A percentile compares a stretch with the other conserved stretches of the same genome.
phyloP scores from a whole-genome alignment of 2,329 filamentous ascomycete species.

The Trichophyton equinum region DNA sequence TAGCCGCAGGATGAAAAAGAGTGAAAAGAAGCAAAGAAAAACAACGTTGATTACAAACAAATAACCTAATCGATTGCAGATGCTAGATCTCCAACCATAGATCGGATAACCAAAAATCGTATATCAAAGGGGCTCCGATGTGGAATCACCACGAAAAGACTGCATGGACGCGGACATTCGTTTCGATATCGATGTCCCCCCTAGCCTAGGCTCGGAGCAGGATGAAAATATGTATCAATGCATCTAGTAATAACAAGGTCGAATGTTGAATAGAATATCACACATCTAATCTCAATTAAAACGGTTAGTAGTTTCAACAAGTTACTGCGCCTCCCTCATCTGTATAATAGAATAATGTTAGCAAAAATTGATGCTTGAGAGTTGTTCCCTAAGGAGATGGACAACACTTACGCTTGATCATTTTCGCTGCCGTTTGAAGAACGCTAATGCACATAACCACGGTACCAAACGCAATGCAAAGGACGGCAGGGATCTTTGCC shows the following conservation, averaged over 20 bases:
- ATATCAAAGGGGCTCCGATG: not conserved
- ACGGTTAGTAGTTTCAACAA: constrained; percentile 15
- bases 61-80: not conserved
- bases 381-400: not conserved
- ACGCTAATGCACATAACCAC: constrained; percentile 72
- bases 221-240: not conserved
- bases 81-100: not conserved
- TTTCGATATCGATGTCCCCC: not conserved
- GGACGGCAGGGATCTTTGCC: constrained; percentile 57
- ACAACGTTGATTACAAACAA: not conserved
- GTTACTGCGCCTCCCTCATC: constrained; percentile 25
- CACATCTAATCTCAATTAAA: not conserved
- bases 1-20: not conserved
- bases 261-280: not conserved
- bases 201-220: not conserved
- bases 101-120: not conserved
- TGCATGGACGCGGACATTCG: not conserved
- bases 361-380: not conserved
- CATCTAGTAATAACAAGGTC: constrained; percentile 4
- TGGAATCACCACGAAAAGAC: not conserved
- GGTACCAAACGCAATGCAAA: constrained; percentile 65
- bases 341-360: constrained; percentile 11
- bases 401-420: constrained; percentile 35
- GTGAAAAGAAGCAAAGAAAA: not conserved
- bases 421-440: constrained; percentile 58